Conservation (phyloP, 73 alveolate species). For the Paramecium biaurelia region DNA sequence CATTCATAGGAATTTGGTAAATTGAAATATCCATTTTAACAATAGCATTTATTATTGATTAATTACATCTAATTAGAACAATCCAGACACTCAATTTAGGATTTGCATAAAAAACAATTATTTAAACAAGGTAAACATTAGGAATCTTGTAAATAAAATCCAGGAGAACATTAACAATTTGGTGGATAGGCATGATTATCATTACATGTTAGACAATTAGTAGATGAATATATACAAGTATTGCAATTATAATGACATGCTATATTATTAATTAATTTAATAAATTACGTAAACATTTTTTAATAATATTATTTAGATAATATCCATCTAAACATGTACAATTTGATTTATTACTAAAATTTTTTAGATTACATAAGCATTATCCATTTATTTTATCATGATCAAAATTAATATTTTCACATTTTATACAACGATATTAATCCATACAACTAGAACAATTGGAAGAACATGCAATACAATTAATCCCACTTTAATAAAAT, state of each 20-base stretch:
- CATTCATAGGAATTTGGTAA: neutral
- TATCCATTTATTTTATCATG: neutral
- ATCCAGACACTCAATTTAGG: neutral
- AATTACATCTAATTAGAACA: neutral
- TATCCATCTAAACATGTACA: neutral
- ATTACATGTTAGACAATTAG: neutral
- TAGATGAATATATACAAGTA: neutral
- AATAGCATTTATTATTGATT: neutral
- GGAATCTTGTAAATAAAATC: neutral
- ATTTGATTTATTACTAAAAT: neutral
- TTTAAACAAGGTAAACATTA: neutral
- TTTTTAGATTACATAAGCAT: neutral
- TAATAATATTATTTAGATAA: neutral
- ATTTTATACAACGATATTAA: neutral
- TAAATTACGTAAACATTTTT: neutral
- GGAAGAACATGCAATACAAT: neutral
- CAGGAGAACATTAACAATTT: neutral
- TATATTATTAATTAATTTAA: neutral
- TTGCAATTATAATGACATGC: neutral
- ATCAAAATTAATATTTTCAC: neutral
- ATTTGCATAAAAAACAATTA: neutral
- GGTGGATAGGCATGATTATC: neutral
- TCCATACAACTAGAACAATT: neutral
- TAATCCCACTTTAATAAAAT: neutral
- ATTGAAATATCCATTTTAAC: neutral